A percentile compares a stretch with the other conserved stretches of the same genome.
These are phyloP conservation scores for Saturnispora quitensis DNA, from an alignment of 805 yeast species.

Conservation along the genomic window DNA sequence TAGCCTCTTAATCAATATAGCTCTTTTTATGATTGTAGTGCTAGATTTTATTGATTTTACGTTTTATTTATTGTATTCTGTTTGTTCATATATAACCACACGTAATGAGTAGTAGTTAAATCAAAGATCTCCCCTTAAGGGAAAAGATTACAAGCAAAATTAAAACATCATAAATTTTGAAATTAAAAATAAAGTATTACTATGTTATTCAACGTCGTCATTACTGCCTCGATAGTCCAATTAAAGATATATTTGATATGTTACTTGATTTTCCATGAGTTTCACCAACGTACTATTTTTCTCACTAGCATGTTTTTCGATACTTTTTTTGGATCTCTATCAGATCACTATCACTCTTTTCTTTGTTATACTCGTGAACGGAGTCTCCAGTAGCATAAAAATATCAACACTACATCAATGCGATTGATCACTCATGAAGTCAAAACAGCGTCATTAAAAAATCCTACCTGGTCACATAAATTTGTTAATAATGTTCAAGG, in stretches of 20 bases:
- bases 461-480: background rate
- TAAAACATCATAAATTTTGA: background rate
- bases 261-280: background rate
- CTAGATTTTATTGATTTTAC: background rate
- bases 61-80: background rate
- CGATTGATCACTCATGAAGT: slow-evolving; percentile 1
- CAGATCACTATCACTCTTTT: background rate
- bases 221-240: background rate
- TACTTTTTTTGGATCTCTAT: background rate
- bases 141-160: background rate
- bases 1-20: no score
- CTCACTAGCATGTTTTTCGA: background rate
- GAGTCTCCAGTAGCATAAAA: background rate
- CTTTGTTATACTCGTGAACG: background rate
- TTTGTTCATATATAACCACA: background rate
- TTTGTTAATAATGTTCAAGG: background rate
- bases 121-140: background rate
- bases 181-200: no score
- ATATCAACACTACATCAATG: background rate
- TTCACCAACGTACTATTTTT: background rate
- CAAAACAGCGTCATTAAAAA: background rate
- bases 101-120: background rate
- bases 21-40: no score
- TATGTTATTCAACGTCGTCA: background rate
- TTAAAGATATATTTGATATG: no score